phyloP scores from a whole-genome alignment of 257 asterid genomes.

The Solanum raphanifolium region DNA sequence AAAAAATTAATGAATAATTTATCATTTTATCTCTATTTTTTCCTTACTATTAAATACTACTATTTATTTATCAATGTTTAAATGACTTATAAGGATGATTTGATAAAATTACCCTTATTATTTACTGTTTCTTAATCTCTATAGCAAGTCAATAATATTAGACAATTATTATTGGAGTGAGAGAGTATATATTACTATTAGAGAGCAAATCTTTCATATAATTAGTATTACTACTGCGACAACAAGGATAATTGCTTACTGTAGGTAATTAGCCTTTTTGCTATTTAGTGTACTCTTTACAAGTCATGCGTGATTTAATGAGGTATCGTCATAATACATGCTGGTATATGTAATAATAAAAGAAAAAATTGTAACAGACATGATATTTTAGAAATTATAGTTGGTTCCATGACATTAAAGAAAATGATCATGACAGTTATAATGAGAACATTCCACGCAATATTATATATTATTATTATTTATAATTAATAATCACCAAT shows the following conservation, averaged over 20 bases:
- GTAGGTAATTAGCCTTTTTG: not conserved
- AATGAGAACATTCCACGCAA: not conserved
- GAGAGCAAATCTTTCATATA: not conserved
- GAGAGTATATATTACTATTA: too few relatives aligned
- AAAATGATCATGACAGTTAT: not conserved
- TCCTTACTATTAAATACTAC: too few relatives aligned
- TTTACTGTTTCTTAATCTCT: too few relatives aligned
- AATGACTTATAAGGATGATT: too few relatives aligned
- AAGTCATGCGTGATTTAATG: not conserved
- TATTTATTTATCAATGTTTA: too few relatives aligned
- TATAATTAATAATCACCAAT: not conserved
- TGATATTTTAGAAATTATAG: not conserved
- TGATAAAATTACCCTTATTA: too few relatives aligned
- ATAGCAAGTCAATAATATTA: too few relatives aligned
- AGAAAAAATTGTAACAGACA: not conserved
- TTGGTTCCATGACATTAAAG: not conserved
- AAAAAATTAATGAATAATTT: too few relatives aligned
- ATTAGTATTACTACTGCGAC: not conserved
- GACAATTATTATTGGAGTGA: too few relatives aligned
- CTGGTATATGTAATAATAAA: not conserved
- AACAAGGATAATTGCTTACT: not conserved
- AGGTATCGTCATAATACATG: not conserved
- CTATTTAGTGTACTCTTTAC: not conserved
- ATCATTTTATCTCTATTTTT: too few relatives aligned
- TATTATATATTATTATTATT: not conserved